A percentile compares a stretch with the other conserved stretches of the same genome.
Conservation (phyloP, 495 filamentous ascomycete genomes). For the Trichoderma virens region DNA sequence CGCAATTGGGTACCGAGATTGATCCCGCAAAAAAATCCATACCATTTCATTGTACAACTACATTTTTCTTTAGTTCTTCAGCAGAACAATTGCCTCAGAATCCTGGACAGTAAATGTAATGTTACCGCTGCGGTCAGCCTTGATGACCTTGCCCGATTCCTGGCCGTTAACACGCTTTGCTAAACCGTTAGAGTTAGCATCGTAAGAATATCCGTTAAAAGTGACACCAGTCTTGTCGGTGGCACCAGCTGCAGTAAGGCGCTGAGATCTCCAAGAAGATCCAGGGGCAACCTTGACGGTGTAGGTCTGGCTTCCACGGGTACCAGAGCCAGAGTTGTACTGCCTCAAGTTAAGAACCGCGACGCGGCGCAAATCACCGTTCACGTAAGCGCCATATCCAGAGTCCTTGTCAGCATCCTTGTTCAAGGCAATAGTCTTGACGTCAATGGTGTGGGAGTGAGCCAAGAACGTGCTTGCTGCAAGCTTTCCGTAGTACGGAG, state of each 20-base stretch:
- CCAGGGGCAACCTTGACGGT: background rate
- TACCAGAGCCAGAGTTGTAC: background rate
- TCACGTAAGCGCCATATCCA: background rate
- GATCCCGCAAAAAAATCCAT: no score
- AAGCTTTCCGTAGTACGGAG: slow-evolving; percentile 1
- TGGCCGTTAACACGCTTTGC: background rate
- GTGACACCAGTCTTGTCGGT: background rate
- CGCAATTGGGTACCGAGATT: no score
- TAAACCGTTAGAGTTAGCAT: background rate
- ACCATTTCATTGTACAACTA: no score
- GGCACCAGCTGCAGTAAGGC: background rate
- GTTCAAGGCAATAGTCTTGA: background rate
- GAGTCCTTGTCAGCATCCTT: background rate
- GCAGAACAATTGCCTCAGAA: background rate
- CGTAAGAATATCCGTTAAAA: background rate
- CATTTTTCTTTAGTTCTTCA: background rate
- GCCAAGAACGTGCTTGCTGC: slow-evolving; percentile 2
- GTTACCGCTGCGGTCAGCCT: slow-evolving; percentile 2
- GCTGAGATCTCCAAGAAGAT: background rate
- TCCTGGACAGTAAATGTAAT: background rate
- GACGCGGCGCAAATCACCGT: background rate
- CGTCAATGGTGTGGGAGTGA: background rate
- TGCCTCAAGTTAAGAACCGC: background rate
- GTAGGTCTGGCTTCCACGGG: background rate
- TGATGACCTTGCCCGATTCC: background rate